Base-by-base conservation (phyloP, 2,329 filamentous ascomycete genomes). In the Nemania sp. region DNA sequence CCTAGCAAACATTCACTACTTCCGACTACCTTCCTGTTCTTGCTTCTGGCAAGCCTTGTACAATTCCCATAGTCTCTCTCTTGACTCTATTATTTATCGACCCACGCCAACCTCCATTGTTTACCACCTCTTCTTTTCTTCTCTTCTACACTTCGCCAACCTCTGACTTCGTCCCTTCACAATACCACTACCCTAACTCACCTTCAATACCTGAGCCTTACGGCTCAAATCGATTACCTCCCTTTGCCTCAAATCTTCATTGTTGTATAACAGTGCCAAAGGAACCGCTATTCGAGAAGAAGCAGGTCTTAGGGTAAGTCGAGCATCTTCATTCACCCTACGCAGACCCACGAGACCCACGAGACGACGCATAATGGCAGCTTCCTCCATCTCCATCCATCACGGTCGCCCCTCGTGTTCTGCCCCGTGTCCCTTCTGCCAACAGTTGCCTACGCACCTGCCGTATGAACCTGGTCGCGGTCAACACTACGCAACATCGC, bases 371-470 rank as follows among this genome's bases (percentile, higher is more conserved):
- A 27, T 35, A 43, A 32, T 8, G 8, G 55, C n/a, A n/a, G 18
- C 35, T 54, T 56, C 22, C 38, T 32, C n/a, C 15, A 18, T 22
- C 8, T 8, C 20, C 7, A 29, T 29, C 41, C 41, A n/a, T 45
- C 4, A 18, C n/a, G 41, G 41, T 45, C 47, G 5, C 13, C 13
- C 45, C 27, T 47, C 32, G 41, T 20, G 24, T 45, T 22, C 18
- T 49, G 11, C 32, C 24, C 24, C 13, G 24, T 13, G 51, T 55
- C 43, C 61, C 43, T 60, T 53, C 65, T 61, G 11, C 13, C 38
- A 18, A 15, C 41, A 7, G 24, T 15, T 13, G 20, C 57, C 20
- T 18, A 2, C n/a, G 43, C 35, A 27, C 54, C 54, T 63, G 2
- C 47, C 20, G 24, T 55, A n/a, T 45, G 11, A 54, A 5, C 20